A percentile compares a stretch with the other conserved stretches of the same genome.
These are phyloP conservation scores for Cladosporium sp. DNA, from an alignment of 2,329 filamentous ascomycete genomes.

Conservation along the genomic window DNA sequence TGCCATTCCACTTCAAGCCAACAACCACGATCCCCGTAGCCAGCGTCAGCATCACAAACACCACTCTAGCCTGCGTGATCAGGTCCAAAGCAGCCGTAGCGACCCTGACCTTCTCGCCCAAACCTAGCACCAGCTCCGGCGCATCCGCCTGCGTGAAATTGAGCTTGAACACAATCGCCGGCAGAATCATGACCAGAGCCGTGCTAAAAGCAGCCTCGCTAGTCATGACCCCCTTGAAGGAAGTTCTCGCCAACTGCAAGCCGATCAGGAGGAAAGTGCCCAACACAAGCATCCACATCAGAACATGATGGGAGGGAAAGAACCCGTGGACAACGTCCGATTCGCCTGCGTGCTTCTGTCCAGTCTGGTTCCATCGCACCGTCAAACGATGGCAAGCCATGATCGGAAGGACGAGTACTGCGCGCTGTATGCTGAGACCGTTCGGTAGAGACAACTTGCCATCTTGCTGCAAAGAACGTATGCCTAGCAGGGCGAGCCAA, in stretches of 20 bases:
- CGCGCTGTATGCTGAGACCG: not conserved
- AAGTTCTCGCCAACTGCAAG: slow-evolving; percentile 37
- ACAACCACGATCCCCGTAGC: slow-evolving; percentile 27
- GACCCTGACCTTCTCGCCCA: slow-evolving; percentile 35
- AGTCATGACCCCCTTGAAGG: slow-evolving; percentile 26
- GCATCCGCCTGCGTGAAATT: slow-evolving; percentile 84
- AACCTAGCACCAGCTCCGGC: slow-evolving; percentile 60
- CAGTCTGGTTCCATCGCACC: slow-evolving; percentile 91
- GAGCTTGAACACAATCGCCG: slow-evolving; percentile 80
- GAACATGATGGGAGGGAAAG: slow-evolving; percentile 57
- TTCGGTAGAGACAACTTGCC: not conserved
- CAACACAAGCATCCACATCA: slow-evolving; percentile 72
- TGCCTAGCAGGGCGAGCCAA: slow-evolving; percentile 51
- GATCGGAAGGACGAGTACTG: slow-evolving; percentile 30
- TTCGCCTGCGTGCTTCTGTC: slow-evolving; percentile 90
- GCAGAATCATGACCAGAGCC: slow-evolving; percentile 42
- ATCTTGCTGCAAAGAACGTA: slow-evolving; percentile 3
- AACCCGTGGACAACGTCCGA: slow-evolving; percentile 77
- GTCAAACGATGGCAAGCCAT: slow-evolving; percentile 62
- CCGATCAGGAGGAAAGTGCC: slow-evolving; percentile 63
- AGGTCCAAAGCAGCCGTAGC: slow-evolving; percentile 28
- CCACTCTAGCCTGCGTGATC: slow-evolving; percentile 31
- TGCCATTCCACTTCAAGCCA: not conserved
- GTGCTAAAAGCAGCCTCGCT: slow-evolving; percentile 28
- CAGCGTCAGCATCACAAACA: slow-evolving; percentile 36